phyloP scores from a whole-genome alignment of 2,329 filamentous ascomycete species.

The Chalaropsis ovoidea region DNA sequence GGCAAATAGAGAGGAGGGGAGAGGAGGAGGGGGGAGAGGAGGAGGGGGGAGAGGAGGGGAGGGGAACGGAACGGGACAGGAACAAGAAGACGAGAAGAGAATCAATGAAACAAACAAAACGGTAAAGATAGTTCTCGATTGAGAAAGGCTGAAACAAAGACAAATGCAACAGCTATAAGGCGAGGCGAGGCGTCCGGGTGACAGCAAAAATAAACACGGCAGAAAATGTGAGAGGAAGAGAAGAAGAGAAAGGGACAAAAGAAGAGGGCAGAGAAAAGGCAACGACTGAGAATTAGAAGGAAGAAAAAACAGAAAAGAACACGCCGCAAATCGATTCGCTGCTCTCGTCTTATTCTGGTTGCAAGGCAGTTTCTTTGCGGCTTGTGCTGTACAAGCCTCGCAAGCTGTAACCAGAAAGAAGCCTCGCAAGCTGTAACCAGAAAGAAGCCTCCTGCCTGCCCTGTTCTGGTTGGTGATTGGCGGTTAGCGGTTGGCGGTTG shows the following conservation, averaged over 20 bases:
- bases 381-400: not conserved
- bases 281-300: not conserved
- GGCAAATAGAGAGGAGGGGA: too few relatives aligned
- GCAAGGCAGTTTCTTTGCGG: not conserved
- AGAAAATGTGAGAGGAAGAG: not conserved
- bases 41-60: not conserved
- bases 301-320: not conserved
- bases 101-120: conserved; percentile 1
- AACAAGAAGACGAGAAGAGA: not conserved
- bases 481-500: not conserved
- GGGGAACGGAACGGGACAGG: not conserved
- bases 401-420: not conserved
- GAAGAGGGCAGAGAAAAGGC: not conserved
- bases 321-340: conserved; percentile 3
- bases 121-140: conserved; percentile 14
- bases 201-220: conserved; percentile 2
- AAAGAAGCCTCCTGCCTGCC: not conserved
- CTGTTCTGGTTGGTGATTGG: not conserved
- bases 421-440: not conserved
- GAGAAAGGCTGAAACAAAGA: conserved; percentile 13
- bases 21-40: not conserved
- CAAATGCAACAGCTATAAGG: not conserved
- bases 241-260: not conserved
- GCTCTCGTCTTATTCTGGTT: not conserved
- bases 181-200: conserved; percentile 2